Base-by-base conservation (phyloP, 2,329 filamentous ascomycete genomes). In the Thelonectria olida region DNA sequence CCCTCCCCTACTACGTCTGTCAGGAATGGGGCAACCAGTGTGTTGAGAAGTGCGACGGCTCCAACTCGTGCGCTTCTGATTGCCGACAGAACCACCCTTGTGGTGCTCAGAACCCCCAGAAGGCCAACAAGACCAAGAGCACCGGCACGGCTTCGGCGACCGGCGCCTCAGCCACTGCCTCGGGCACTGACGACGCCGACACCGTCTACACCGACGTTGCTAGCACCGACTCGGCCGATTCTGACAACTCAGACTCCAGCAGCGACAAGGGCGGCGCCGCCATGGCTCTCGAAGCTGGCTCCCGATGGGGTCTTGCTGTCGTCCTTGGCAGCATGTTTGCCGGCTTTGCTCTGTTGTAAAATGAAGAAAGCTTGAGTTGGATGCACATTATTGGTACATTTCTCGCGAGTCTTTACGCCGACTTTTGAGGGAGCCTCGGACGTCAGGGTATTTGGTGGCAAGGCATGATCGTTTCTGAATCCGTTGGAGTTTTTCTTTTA, bases 1-100 rank as follows among this genome's bases (percentile, higher is more conserved):
- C 92, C 1, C 82, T 96, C 23, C 92, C 92, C 31, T 95, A 88
- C 84, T 92, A 89, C 79, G 84, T 88, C 70, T 96, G 92, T 84
- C 84, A 83, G 47, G 84, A 90, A 78, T 92, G 85, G 84, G 89
- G 87, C 69, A 87, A 81, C 74, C 86, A 92, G 77, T 93, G 90
- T 75, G 88, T 90, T 12, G 72, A 67, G 2, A 76, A 63, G 59
- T 93, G 91, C 77, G 80, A 77, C 31, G 61, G 72, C 50, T 74
- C 78, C 65, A 81, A 89, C 76, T 82, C 83, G 68, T 93, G 91
- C 74, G 76, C 84, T n/a, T 77, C 79, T 61, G 69, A 77, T 56
- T 94, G 91, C 80, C 82, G 85, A 56, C 71, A 85, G 69, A 79
- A 93, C 64, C 81, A 93, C 78, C 90, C 88, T 3, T 95, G 92